phyloP scores from a whole-genome alignment of 73 alveolate species.

The Tetrahymena malaccensis region DNA sequence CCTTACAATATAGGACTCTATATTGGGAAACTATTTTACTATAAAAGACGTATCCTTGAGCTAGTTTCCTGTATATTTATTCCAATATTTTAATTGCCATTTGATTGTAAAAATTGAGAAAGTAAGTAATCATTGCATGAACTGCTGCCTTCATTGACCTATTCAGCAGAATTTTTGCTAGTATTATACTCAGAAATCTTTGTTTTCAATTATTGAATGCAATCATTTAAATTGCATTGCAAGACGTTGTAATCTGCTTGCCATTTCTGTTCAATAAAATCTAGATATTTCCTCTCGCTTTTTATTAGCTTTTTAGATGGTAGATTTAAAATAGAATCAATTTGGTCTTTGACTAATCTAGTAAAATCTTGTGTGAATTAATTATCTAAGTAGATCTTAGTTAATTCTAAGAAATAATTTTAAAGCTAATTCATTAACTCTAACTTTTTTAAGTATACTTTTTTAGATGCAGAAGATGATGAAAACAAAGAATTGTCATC shows the following conservation, averaged over 20 bases:
- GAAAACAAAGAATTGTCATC: not conserved
- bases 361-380: not conserved
- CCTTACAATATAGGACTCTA: not conserved
- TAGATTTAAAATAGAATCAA: not conserved
- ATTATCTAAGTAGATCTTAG: not conserved
- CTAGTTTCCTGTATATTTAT: not conserved
- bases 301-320: not conserved
- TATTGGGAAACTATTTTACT: not conserved
- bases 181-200: not conserved
- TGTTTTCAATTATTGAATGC: not conserved
- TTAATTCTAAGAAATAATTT: not conserved
- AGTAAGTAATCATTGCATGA: not conserved
- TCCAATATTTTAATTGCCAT: not conserved
- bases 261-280: not conserved
- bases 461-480: not conserved
- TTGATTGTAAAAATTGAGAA: not conserved
- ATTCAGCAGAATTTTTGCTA: not conserved
- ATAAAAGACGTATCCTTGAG: not conserved
- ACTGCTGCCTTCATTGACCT: not conserved
- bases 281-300: not conserved
- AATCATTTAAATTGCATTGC: not conserved
- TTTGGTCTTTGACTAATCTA: not conserved
- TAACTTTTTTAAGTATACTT: not conserved
- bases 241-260: not conserved
- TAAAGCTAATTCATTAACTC: not conserved